Evolutionary conservation across 495 filamentous ascomycete genomes (phyloP), one percentile per base, ranked within the genome.

Genomic region (Bacidia rubella): DNA sequence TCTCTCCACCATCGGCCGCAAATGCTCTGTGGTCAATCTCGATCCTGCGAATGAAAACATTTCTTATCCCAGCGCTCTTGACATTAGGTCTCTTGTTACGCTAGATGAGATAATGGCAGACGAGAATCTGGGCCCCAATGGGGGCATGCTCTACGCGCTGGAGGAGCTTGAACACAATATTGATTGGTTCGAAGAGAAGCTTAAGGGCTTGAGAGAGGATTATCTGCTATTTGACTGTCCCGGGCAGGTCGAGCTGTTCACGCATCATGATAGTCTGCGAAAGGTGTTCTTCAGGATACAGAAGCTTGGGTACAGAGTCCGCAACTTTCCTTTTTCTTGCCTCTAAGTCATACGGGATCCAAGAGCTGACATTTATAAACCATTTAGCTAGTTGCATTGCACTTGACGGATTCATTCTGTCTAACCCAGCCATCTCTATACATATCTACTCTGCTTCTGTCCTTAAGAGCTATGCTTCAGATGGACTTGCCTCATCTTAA

Each of bases 161-260:
- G 92, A 98, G 64, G 90, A 96, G 69, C 74, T 98, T 41, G 92
- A 96, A 63, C 71, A 86, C 57, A 96, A 96, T 58, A 77, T 87
- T 43, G 87, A 90, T 53, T 98, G 87, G 85, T 66, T 97, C 9
- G 86, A 92, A 62, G 72, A 82, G 27, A 85, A 86, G 15, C 58
- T 94, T 51, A 83, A 81, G 52, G 76, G 78, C 60, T 65, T 94
- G 19, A 84, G 78, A 54, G 89, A 95, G 48, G 90, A 96, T 54
- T 97, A 97, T 67, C 71, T 98, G 45, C 66, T 98, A 2, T 96
- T 98, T 49, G 92, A 98, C 68, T 96, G 92, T 54, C 92, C 92
- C 0, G 92, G 92, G 1, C 92, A 98, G 62, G 92, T 95, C 11
- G 92, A 98, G 70, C 75, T 98, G 0, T 96, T 95, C 63, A 96